A percentile compares a stretch with the other conserved stretches of the same genome.
Conservation (phyloP, 306 rosid species). For the Gastrolobium bilobum region DNA sequence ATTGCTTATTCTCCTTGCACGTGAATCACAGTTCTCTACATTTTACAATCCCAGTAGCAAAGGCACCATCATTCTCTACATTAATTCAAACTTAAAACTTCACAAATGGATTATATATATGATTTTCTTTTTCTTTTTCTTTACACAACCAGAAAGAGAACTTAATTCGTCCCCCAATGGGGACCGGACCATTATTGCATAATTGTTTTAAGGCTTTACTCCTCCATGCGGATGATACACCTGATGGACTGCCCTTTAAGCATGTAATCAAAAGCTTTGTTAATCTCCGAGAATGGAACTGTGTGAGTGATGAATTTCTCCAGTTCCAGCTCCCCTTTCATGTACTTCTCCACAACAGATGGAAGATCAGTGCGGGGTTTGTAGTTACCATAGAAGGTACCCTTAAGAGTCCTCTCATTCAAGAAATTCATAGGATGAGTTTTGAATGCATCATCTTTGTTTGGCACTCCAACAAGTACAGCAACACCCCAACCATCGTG, state of each 20-base stretch:
- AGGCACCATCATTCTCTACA: not conserved
- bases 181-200: not conserved
- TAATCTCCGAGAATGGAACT: slow-evolving; percentile 62
- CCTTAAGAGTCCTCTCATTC: slow-evolving; percentile 79
- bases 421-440: slow-evolving; percentile 71
- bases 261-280: slow-evolving; percentile 69
- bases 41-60: not conserved
- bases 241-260: slow-evolving; percentile 64
- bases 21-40: not conserved
- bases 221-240: slow-evolving; percentile 60
- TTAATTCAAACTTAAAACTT: too few species aligned
- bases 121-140: not conserved
- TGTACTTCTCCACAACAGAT: slow-evolving; percentile 66
- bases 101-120: not conserved
- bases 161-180: not conserved
- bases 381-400: slow-evolving; percentile 84
- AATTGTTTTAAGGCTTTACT: not conserved
- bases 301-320: slow-evolving; percentile 72
- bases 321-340: slow-evolving; percentile 66
- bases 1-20: too few species aligned
- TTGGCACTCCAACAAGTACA: slow-evolving; percentile 82
- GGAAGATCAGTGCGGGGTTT: slow-evolving; percentile 75
- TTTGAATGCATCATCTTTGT: slow-evolving; percentile 74
- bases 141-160: not conserved
- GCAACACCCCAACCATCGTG: slow-evolving; percentile 92